Conservation (phyloP, 2,329 filamentous ascomycete genomes). For the Aspergillus piperis region DNA sequence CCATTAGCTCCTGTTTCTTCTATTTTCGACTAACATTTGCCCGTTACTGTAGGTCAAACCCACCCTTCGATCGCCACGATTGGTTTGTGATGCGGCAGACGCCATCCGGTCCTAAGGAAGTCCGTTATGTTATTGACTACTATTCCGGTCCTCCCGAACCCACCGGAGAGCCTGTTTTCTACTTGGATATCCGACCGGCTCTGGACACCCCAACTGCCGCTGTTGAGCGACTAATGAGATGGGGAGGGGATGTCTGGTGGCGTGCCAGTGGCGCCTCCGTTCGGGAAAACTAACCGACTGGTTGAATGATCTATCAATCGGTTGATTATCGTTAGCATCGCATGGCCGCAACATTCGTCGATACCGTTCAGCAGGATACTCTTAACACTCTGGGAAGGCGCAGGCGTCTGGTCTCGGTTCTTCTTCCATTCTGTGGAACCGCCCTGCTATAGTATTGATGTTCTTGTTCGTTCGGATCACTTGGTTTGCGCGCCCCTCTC, state of each 20-base stretch:
- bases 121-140: slow-evolving; percentile 96
- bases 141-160: slow-evolving; percentile 82
- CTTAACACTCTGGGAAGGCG: slow-evolving; percentile 18
- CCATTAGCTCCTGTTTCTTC: neutral
- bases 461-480: neutral
- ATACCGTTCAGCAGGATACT: neutral
- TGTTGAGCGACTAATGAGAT: slow-evolving; percentile 79
- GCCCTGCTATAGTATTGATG: slow-evolving; percentile 13
- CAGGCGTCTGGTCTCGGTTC: slow-evolving; percentile 26
- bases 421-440: slow-evolving; percentile 5
- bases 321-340: neutral
- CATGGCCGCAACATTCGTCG: neutral
- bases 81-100: slow-evolving; percentile 84
- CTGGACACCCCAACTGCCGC: slow-evolving; percentile 77
- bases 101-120: slow-evolving; percentile 68
- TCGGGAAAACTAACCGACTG: slow-evolving; percentile 24
- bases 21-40: neutral
- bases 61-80: slow-evolving; percentile 95
- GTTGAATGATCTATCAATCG: too few relatives aligned
- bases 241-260: slow-evolving; percentile 95
- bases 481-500: neutral
- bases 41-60: slow-evolving; percentile 61
- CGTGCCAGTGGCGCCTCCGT: slow-evolving; percentile 73
- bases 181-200: slow-evolving; percentile 88
- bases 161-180: slow-evolving; percentile 91